phyloP scores from a whole-genome alignment of 306 rosid genomes.

The Trichosanthes cucumerina region DNA sequence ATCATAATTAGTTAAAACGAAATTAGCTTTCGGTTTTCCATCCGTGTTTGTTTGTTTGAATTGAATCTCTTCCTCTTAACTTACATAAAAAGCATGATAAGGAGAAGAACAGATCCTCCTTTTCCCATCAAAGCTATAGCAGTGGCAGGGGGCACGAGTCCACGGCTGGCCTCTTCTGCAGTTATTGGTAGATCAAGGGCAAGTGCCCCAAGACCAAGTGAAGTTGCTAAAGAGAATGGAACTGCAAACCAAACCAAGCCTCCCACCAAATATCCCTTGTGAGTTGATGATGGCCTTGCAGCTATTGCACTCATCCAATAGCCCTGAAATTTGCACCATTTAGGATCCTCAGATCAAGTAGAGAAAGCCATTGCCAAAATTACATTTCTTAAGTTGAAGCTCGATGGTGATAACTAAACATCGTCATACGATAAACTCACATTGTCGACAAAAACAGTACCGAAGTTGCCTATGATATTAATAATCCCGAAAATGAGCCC shows the following conservation, averaged over 20 bases:
- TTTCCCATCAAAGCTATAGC: slow-evolving; percentile 94
- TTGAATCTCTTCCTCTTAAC: slow-evolving; percentile 16
- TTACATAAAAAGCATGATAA: slow-evolving; percentile 92
- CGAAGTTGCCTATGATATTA: slow-evolving; percentile 81
- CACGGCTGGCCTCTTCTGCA: slow-evolving; percentile 63
- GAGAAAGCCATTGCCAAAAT: background rate
- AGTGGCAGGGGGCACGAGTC: slow-evolving; percentile 93
- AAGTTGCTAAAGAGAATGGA: slow-evolving; percentile 89
- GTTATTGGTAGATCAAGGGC: slow-evolving; percentile 85
- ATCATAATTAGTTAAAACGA: background rate
- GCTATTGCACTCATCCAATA: slow-evolving; percentile 98
- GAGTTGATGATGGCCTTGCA: slow-evolving; percentile 92
- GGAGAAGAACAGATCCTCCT: slow-evolving; percentile 86
- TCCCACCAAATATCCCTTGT: slow-evolving; percentile 88
- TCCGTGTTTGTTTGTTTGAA: background rate
- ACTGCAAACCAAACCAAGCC: slow-evolving; percentile 98
- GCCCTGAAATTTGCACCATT: slow-evolving; percentile 39
- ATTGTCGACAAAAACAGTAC: slow-evolving; percentile 90
- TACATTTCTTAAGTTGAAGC: background rate
- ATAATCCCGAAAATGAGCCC: slow-evolving; percentile 84
- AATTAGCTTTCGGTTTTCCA: background rate
- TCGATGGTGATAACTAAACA: background rate
- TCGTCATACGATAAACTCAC: slow-evolving; percentile 28
- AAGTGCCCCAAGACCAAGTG: slow-evolving; percentile 83
- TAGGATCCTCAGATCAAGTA: background rate